Evolutionary conservation across 768 basidiomycete species (phyloP), one percentile per base, ranked within the genome.

Genomic region (Termitomyces sp.): DNA sequence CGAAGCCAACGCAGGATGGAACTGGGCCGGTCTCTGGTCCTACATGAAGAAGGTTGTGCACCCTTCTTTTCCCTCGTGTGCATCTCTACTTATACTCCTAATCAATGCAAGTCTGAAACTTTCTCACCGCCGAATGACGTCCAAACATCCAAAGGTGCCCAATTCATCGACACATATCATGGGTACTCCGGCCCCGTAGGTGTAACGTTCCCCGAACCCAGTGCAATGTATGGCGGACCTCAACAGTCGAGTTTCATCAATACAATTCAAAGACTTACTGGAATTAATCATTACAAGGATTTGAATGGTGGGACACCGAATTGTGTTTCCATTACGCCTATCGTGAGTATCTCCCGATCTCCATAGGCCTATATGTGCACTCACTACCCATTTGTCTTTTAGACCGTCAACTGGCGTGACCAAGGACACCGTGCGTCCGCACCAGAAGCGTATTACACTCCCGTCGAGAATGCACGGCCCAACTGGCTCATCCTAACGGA

Each of bases 271-370:
- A 70, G 70, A 35, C 63, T 80, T 12, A 80, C 78, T 3, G 80
- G 79, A 0, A 79, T 82, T 58, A 72, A 62, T 3, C 78, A 73
- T 53, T 75, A 58, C 63, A 68, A 70, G 33, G 83, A 85, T 63
- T 60, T 81, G 37, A 83, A 82, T 62, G 82, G 82, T 33, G 82
- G 82, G 0, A 73, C 72, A 17, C 77, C 80, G 8, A 82, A 82
- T 59, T 77, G 78, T 56, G 82, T 85, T 3, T 77, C 81, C 1
- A 77, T 81, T 59, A 80, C 79, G 8, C 83, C 82, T 5, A 64
- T 79, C 17, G 80, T 80, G 19, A 49, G 33, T 49, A 30, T n/a
- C 3, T 23, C 6, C 10, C 14, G 15, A 38, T 38, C 37, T 38
- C 37, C 11, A 17, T 56, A 43, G 72, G 63, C 14, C 5, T 11